A percentile compares a stretch with the other conserved stretches of the same genome.
Conservation (phyloP, 164 flowering plant species). For the Litsea cubeba region DNA sequence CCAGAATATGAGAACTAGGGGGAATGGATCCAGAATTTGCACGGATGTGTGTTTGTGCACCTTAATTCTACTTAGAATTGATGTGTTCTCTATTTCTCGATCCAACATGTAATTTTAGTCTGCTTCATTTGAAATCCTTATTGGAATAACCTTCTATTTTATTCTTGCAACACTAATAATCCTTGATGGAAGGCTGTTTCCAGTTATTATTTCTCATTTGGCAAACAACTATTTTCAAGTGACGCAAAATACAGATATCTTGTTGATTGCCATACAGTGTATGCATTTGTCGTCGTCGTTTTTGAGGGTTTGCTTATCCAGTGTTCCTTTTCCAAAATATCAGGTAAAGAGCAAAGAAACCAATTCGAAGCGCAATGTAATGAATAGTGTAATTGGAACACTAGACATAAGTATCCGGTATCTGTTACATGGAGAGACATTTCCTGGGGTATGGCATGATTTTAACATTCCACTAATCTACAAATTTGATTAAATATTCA, state of each 20-base stretch:
- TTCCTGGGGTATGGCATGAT: constrained; percentile 54
- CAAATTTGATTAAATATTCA: background rate
- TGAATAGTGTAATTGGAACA: constrained; percentile 77
- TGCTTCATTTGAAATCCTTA: background rate
- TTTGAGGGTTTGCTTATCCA: background rate
- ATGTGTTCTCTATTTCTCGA: background rate
- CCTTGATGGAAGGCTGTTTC: too few relatives aligned
- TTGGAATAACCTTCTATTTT: background rate
- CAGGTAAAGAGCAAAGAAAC: constrained; percentile 58
- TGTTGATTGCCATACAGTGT: too few relatives aligned
- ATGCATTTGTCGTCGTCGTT: too few relatives aligned
- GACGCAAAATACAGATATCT: too few relatives aligned
- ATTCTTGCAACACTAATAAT: background rate
- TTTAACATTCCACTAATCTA: background rate
- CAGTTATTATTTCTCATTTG: too few relatives aligned
- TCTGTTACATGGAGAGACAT: constrained; percentile 53
- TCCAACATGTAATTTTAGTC: background rate
- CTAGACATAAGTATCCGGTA: constrained; percentile 58
- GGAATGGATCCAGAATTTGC: too few relatives aligned
- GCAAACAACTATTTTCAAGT: too few relatives aligned
- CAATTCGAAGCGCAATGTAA: constrained; percentile 34
- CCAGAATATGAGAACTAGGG: too few relatives aligned
- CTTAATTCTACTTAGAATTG: background rate
- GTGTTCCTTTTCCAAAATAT: constrained; percentile 7
- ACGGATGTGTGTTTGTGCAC: background rate